Evolutionary conservation across 495 filamentous ascomycete species (phyloP), one percentile per base, ranked within the genome.

Genomic region (Trichoderma reesei): DNA sequence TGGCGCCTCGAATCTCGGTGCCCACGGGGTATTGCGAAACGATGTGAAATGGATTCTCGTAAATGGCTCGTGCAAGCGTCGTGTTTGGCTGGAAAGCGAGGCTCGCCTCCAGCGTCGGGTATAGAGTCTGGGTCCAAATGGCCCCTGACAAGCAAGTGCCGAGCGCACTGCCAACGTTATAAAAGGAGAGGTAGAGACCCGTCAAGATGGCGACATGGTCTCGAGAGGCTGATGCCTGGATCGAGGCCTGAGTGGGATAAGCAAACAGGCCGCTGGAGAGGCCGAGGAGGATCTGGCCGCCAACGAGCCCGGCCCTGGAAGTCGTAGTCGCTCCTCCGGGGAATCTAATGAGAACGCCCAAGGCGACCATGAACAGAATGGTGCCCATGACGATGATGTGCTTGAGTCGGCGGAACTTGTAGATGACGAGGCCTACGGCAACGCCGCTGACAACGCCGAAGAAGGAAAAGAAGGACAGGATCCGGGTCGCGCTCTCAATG

Each of bases 121-220:
- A 42, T 34, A 63, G 20, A 13, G 61, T 63, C 38, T 44, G 37
- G 31, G 61, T 63, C 61, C 61, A 63, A 16, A 63, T 46, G 16
- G 61, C 61, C 18, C 61, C 61, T 20, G 61, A 48, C 8, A 63
- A 33, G 41, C 61, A 44, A 20, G 61, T 63, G 4, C 61, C 61
- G 33, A 63, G 41, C n/a, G 61, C 61, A 20, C 61, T 63, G 41
- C 61, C 61, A n/a, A 63, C 61, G 8, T 63, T 63, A 20, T 63
- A 63, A n/a, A 63, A 63, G 18, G 61, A 63, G n/a, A 63, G 61
- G 41, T 63, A 63, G 18, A 63, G 61, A 8, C 61, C 61, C 61
- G 61, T 63, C 61, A 63, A 31, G 61, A 63, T 63, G n/a, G 61
- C 61, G n/a, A 63, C 61, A 6, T 63, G 61, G 4, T 63, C 61